Conservation (phyloP, 2,329 filamentous ascomycete genomes). For the Aspergillus fijiensis region DNA sequence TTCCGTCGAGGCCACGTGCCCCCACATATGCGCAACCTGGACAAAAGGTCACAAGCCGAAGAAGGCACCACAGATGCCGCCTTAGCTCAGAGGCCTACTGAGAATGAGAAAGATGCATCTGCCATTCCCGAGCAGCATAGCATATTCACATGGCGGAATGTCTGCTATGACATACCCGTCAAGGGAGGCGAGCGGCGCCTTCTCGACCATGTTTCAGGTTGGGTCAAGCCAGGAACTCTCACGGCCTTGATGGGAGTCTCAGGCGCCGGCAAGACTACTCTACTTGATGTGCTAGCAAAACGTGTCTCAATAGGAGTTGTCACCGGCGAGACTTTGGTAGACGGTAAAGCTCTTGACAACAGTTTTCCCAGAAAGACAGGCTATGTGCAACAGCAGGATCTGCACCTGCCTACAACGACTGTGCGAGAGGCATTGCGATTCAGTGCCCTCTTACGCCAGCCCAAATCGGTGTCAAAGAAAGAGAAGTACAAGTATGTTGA, state of each 20-base stretch:
- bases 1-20: conserved; percentile 60
- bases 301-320: conserved; percentile 62
- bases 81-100: conserved; percentile 12
- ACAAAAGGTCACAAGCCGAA: conserved; percentile 23
- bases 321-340: conserved; percentile 66
- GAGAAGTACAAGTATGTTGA: conserved; percentile 86
- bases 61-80: conserved; percentile 16
- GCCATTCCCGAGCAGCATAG: conserved; percentile 38
- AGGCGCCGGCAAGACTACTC: conserved; percentile 62
- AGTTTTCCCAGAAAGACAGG: conserved; percentile 66
- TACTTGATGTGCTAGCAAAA: conserved; percentile 58
- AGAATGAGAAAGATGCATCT: conserved; percentile 18
- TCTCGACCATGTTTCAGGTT: conserved; percentile 56
- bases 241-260: conserved; percentile 63
- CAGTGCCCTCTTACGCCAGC: conserved; percentile 79
- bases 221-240: conserved; percentile 56
- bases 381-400: conserved; percentile 69
- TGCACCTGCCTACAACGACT: conserved; percentile 79
- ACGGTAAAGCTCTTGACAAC: conserved; percentile 56
- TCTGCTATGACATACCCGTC: conserved; percentile 55
- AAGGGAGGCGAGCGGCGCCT: conserved; percentile 53
- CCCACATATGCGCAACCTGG: conserved; percentile 27
- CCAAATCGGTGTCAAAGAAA: conserved; percentile 62
- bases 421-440: conserved; percentile 85
- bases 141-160: conserved; percentile 54